These are phyloP conservation scores for Heteromeles arbutifolia DNA, from an alignment of 306 rosid genomes.

Conservation along the genomic window DNA sequence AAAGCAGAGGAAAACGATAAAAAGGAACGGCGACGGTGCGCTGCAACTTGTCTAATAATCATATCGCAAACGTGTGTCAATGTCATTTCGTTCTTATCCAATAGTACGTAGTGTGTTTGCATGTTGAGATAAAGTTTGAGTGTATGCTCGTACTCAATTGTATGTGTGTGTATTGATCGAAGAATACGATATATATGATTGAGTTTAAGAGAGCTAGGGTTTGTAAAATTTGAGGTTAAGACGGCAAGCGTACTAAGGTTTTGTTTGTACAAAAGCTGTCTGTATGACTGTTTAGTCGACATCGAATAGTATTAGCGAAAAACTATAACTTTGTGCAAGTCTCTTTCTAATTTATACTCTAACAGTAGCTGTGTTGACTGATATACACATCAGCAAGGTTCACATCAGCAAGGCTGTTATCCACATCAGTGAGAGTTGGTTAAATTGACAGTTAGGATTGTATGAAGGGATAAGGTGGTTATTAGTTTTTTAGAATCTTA, in stretches of 20 bases:
- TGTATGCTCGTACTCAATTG: not conserved
- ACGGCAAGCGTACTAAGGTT: not conserved
- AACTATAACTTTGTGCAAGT: no score
- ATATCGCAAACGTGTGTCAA: not conserved
- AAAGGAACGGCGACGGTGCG: conserved; percentile 32
- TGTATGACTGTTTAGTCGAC: not conserved
- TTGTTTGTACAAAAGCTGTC: not conserved
- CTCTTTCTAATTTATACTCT: no score
- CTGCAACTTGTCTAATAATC: conserved; percentile 20
- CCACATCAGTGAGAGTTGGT: no score
- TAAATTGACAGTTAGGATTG: no score
- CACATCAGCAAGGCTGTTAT: no score
- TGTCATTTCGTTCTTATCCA: conserved; percentile 24
- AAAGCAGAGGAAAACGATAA: conserved; percentile 16
- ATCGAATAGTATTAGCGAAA: not conserved
- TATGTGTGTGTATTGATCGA: no score
- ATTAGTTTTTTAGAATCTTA: no score
- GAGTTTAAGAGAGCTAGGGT: not conserved
- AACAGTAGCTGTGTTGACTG: no score
- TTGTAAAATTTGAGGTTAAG: not conserved
- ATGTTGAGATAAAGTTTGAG: not conserved
- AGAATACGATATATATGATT: no score
- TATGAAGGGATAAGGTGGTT: no score
- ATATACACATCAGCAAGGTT: no score
- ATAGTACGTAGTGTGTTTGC: no score